phyloP scores from a whole-genome alignment of 768 basidiomycete genomes.

The Lactifluus piperatus region DNA sequence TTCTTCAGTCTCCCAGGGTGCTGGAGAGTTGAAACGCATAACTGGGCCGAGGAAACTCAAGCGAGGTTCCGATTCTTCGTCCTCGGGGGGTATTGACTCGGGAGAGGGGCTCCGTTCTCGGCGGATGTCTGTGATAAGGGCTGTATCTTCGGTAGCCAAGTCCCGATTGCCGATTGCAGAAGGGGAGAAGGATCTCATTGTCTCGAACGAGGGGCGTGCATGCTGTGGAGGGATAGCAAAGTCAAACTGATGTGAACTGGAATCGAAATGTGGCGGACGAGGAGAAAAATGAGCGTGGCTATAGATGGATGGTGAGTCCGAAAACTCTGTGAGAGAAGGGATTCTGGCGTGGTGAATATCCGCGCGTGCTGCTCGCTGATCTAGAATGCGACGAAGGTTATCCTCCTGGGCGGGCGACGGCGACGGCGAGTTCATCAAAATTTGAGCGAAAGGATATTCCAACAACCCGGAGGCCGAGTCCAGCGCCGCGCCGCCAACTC shows the following conservation, averaged over 20 bases:
- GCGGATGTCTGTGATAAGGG: slow-evolving; percentile 8
- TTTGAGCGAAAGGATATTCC: slow-evolving; percentile 23
- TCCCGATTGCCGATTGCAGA: slow-evolving; percentile 38
- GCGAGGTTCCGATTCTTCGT: slow-evolving; percentile 39
- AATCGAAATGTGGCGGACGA: slow-evolving; percentile 28
- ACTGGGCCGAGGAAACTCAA: slow-evolving; percentile 76
- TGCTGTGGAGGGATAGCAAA: slow-evolving; percentile 22
- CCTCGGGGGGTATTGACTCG: slow-evolving; percentile 29
- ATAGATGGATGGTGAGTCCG: slow-evolving; percentile 66
- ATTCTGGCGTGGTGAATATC: slow-evolving; percentile 38
- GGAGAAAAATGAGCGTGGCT: slow-evolving; percentile 53
- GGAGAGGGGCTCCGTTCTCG: slow-evolving; percentile 21
- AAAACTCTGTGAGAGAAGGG: slow-evolving; percentile 47
- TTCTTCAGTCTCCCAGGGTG: slow-evolving; percentile 71
- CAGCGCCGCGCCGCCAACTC: not conserved
- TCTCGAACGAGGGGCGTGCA: slow-evolving; percentile 10
- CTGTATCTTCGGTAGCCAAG: slow-evolving; percentile 35
- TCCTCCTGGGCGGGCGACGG: slow-evolving; percentile 37
- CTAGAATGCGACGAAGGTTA: slow-evolving; percentile 43
- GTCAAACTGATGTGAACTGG: slow-evolving; percentile 26
- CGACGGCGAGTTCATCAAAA: slow-evolving; percentile 31
- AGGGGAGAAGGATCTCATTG: slow-evolving; percentile 20
- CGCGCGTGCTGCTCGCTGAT: slow-evolving; percentile 45
- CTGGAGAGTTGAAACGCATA: slow-evolving; percentile 72
- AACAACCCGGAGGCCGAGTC: slow-evolving; percentile 5